Conservation (phyloP, 176 grass and related monocot species). For the Coix lacrymajobi region DNA sequence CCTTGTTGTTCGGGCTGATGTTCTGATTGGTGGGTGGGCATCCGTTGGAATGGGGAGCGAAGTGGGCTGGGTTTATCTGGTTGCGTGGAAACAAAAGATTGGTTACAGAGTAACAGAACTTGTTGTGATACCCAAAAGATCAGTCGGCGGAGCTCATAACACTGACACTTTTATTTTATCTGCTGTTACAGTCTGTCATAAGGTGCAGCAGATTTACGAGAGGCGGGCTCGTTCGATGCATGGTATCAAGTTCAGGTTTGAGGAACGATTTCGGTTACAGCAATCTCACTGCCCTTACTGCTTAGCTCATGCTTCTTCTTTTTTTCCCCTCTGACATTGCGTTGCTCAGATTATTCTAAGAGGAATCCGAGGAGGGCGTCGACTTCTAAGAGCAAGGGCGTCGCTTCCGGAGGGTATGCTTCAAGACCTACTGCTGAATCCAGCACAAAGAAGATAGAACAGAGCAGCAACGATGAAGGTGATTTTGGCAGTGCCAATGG, state of each 20-base stretch:
- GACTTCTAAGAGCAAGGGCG: constrained; percentile 43
- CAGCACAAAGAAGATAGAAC: constrained; percentile 37
- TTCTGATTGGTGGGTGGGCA: neutral
- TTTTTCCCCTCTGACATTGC: constrained; percentile 18
- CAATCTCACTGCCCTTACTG: neutral
- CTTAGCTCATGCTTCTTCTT: neutral
- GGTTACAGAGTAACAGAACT: neutral
- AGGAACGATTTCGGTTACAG: constrained; percentile 11
- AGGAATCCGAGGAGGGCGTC: constrained; percentile 48
- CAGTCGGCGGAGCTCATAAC: neutral
- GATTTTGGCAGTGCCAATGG: constrained; percentile 13
- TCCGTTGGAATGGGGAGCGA: neutral
- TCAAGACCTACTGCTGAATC: constrained; percentile 33
- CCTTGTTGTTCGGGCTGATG: neutral
- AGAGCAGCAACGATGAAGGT: constrained; percentile 16
- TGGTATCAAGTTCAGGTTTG: constrained; percentile 67
- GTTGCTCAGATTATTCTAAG: constrained; percentile 48
- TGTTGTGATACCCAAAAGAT: neutral
- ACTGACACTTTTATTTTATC: neutral
- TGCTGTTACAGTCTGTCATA: constrained; percentile 35
- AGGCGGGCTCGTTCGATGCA: constrained; percentile 39
- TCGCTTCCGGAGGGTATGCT: constrained; percentile 39
- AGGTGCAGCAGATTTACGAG: constrained; percentile 41
- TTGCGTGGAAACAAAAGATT: neutral
- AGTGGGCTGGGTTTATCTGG: neutral